A percentile compares a stretch with the other conserved stretches of the same genome.
Evolutionary conservation across 192 early-diverging fungal species (phyloP).

Genomic region (Oehlia diaphana): DNA sequence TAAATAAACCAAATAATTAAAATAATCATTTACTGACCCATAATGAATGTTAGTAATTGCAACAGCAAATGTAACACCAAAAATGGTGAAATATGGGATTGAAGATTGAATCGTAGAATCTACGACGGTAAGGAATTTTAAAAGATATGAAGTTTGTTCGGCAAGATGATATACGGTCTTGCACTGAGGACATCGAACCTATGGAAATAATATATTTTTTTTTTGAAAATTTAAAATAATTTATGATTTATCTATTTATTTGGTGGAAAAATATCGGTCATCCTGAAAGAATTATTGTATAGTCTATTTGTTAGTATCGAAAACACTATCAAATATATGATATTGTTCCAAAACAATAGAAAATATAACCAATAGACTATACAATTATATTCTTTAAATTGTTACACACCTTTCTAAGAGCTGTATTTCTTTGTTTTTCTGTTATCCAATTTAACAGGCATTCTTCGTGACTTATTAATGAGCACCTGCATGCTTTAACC

Average conservation of each 20-base stretch:
- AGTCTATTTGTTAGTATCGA: neutral
- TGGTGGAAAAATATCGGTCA: neutral
- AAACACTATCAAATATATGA: neutral
- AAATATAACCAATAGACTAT: neutral
- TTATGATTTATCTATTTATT: neutral
- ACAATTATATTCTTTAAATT: neutral
- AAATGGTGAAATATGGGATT: conserved; percentile 62
- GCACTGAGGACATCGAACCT: conserved; percentile 75
- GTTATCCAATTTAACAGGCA: conserved; percentile 76
- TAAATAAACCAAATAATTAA: neutral
- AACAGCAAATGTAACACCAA: conserved; percentile 61
- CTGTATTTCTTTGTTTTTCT: conserved; percentile 61
- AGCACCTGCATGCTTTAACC: conserved; percentile 72
- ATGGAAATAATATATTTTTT: conserved; percentile 13
- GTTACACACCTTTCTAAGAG: conserved; percentile 44
- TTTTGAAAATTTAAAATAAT: conserved; percentile 36
- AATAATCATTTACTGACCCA: conserved; percentile 37
- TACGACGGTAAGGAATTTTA: conserved; percentile 51
- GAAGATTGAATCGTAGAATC: conserved; percentile 57
- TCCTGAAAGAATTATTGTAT: neutral
- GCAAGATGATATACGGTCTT: conserved; percentile 59
- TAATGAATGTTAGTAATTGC: conserved; percentile 67
- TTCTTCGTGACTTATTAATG: conserved; percentile 75
- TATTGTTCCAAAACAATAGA: no score
- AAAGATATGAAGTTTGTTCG: conserved; percentile 51